Conservation (phyloP, 345 rosid genomes). For the Schrenkiella parvula region DNA sequence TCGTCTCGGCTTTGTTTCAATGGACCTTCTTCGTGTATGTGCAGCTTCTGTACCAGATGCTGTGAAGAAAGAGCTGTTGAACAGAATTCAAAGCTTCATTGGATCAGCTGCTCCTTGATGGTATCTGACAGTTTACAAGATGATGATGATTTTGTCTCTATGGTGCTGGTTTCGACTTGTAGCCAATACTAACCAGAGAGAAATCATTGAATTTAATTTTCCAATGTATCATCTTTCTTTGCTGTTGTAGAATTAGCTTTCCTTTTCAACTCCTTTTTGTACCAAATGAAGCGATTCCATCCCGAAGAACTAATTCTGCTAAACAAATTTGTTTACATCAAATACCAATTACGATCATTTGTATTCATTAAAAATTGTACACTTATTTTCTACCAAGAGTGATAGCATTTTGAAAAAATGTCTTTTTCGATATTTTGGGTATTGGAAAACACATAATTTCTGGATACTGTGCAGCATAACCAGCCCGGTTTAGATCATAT, state of each 20-base stretch:
- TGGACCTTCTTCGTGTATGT: constrained; percentile 5
- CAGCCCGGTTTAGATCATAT: not conserved
- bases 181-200: not conserved
- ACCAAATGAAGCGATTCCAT: not conserved
- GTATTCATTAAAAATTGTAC: not conserved
- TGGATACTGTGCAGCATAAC: not conserved
- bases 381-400: no score
- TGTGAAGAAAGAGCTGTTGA: constrained; percentile 66
- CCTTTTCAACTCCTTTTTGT: not conserved
- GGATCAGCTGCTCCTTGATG: constrained; percentile 38
- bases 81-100: constrained; percentile 55
- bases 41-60: constrained; percentile 72
- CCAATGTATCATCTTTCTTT: constrained; percentile 13
- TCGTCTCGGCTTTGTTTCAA: not conserved
- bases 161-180: not conserved
- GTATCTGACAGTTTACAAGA: not conserved
- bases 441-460: not conserved
- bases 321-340: not conserved
- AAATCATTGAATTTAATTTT: not conserved
- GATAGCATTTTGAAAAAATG: no score
- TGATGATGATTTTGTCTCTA: not conserved
- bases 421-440: no score
- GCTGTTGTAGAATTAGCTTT: constrained; percentile 1
- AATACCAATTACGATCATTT: not conserved
- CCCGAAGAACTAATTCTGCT: not conserved